Evolutionary conservation across 2,329 filamentous ascomycete species (phyloP).

Genomic region (Pestalotiopsis sp.): DNA sequence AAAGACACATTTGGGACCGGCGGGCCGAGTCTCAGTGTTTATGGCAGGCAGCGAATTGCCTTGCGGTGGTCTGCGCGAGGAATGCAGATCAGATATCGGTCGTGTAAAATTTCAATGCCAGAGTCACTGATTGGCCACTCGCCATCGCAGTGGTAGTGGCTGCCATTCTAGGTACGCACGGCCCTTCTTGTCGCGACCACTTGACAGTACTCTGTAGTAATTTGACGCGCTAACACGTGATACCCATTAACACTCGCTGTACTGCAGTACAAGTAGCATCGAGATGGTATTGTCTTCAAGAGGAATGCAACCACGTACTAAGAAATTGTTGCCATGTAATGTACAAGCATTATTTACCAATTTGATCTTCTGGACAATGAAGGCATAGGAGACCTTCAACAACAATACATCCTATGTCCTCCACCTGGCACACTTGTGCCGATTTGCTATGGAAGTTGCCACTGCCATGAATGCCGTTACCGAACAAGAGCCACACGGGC

Average conservation of each 20-base stretch:
- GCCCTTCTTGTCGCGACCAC: background rate
- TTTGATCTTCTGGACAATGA: too few species aligned
- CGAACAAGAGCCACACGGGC: background rate
- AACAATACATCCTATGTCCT: background rate
- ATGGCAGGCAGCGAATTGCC: background rate
- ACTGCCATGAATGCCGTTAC: background rate
- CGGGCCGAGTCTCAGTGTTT: background rate
- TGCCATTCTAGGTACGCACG: background rate
- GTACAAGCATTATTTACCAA: too few species aligned
- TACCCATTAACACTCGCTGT: background rate
- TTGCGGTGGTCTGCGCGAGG: background rate
- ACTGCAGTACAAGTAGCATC: background rate
- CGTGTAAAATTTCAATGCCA: background rate
- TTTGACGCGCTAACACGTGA: conserved; percentile 1
- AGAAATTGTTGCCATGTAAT: too few species aligned
- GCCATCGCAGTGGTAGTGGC: background rate
- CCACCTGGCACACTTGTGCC: background rate
- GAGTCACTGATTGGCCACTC: conserved; percentile 1
- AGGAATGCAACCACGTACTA: too few species aligned
- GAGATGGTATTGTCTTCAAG: background rate
- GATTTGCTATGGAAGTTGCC: background rate
- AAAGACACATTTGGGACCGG: background rate
- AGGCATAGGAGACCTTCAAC: background rate
- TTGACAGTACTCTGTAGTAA: background rate
- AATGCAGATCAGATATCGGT: background rate